Percentiles rank a stretch among this genome's conserved stretches.
These are phyloP conservation scores for Chaetomium tenue DNA, from an alignment of 495 filamentous ascomycete genomes.

Conservation along the genomic window DNA sequence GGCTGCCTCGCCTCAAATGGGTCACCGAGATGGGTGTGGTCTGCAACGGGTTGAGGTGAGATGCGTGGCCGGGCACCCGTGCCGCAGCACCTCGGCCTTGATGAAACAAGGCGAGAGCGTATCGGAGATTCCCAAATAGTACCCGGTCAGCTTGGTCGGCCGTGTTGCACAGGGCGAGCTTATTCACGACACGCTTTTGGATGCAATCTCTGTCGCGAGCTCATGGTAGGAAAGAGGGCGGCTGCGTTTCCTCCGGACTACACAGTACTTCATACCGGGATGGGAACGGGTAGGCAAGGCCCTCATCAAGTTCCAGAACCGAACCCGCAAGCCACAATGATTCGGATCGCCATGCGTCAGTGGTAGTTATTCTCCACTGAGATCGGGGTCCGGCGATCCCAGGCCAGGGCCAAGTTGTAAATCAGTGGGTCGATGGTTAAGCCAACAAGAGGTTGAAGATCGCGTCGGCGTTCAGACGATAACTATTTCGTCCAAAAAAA, in stretches of 20 bases:
- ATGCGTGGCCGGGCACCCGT: background rate
- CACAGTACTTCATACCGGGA: no score
- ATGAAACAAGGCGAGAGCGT: conserved; percentile 17
- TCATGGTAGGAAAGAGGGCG: background rate
- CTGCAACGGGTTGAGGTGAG: background rate
- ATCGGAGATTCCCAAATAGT: background rate
- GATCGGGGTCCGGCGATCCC: background rate
- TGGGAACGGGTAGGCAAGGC: no score
- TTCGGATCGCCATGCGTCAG: no score
- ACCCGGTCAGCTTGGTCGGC: background rate
- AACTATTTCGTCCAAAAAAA: no score
- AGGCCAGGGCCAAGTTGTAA: background rate
- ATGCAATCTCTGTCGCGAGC: background rate
- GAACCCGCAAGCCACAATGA: no score
- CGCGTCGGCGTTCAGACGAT: background rate
- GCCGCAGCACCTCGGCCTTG: background rate
- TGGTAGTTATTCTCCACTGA: no score
- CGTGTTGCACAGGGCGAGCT: background rate
- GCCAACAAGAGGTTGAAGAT: background rate
- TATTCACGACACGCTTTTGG: background rate
- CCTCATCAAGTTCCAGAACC: no score
- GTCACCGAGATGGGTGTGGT: conserved; percentile 6
- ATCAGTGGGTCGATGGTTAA: background rate
- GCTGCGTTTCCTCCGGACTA: no score
- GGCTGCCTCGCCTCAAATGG: background rate